Percentiles rank a stretch among this genome's conserved stretches.
Conservation (phyloP, 2,329 filamentous ascomycete species). For the Coniochaeta sp. region DNA sequence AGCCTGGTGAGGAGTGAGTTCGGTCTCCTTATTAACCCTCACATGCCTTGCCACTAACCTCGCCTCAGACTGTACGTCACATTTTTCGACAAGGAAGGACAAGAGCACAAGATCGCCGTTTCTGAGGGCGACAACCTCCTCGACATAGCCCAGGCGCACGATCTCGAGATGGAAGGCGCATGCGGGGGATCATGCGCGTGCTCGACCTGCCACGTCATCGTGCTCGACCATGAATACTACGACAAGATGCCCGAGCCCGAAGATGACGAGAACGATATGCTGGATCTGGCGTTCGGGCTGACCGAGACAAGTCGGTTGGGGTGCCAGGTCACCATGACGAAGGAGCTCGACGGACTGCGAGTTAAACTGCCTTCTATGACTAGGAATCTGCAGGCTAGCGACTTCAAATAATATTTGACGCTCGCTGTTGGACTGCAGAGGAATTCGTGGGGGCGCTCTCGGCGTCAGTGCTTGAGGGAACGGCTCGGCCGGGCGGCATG, state of each 20-base stretch:
- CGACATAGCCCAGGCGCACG: constrained; percentile 89
- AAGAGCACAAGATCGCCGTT: constrained; percentile 70
- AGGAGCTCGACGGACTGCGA: constrained; percentile 78
- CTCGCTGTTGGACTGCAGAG: background rate
- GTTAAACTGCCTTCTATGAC: constrained; percentile 91
- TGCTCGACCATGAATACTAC: constrained; percentile 64
- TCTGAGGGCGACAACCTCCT: constrained; percentile 84
- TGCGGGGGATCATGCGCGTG: constrained; percentile 93
- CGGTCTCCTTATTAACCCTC: constrained; percentile 2
- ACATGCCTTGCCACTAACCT: constrained; percentile 1
- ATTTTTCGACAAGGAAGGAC: constrained; percentile 86
- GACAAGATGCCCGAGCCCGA: constrained; percentile 72
- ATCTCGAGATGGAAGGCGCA: constrained; percentile 97
- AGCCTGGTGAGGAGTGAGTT: constrained; percentile 79
- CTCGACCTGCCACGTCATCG: constrained; percentile 88
- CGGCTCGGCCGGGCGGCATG: background rate
- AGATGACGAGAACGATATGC: constrained; percentile 82
- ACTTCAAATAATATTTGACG: constrained; percentile 51
- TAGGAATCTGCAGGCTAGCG: constrained; percentile 88
- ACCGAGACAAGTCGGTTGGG: constrained; percentile 80
- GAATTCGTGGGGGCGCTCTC: background rate
- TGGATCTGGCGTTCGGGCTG: constrained; percentile 83
- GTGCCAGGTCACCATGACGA: constrained; percentile 87
- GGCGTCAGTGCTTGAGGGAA: background rate
- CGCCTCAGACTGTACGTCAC: constrained; percentile 69